Conservation (phyloP, 106 monocot species). For the Dioscorea alata region DNA sequence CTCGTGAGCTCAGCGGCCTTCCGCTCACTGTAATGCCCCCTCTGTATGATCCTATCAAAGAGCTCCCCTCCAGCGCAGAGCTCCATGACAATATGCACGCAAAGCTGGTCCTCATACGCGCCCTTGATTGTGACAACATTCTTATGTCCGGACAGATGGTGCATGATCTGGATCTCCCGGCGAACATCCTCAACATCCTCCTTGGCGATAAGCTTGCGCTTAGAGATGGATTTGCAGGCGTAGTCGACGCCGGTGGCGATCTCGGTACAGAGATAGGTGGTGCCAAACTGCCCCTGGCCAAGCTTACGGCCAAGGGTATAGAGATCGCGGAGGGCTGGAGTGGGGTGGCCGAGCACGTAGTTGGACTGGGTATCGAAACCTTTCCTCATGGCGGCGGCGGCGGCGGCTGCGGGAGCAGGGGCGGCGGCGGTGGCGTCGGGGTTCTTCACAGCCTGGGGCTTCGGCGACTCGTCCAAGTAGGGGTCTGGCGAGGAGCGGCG, state of each 20-base stretch:
- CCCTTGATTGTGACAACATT: conserved; percentile 59
- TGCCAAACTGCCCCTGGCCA: conserved; percentile 68
- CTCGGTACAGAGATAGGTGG: conserved; percentile 64
- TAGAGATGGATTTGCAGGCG: conserved; percentile 68
- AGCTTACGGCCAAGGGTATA: conserved; percentile 53
- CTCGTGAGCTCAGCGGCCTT: conserved; percentile 59
- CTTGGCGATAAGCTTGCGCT: conserved; percentile 52
- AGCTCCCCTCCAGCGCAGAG: conserved; percentile 61
- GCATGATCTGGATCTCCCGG: conserved; percentile 76
- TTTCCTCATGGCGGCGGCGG: conserved; percentile 28
- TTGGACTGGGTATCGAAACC: conserved; percentile 10
- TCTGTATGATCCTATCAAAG: conserved; percentile 60
- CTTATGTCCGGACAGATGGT: conserved; percentile 54
- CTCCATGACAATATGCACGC: conserved; percentile 72
- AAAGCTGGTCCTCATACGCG: conserved; percentile 48
- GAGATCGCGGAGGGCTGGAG: conserved; percentile 44
- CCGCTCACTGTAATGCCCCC: conserved; percentile 66
- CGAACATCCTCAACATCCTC: conserved; percentile 70
- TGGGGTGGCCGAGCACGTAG: conserved; percentile 47
- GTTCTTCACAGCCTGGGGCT: not conserved
- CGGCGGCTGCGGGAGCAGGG: not conserved
- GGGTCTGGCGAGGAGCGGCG: not conserved
- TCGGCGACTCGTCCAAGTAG: conserved; percentile 6
- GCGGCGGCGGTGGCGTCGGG: conserved; percentile 3
- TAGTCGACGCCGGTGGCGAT: conserved; percentile 48